Percentiles rank a stretch among this genome's conserved stretches.
These are phyloP conservation scores for Ogataea zsoltii DNA, from an alignment of 805 yeast genomes.

Conservation along the genomic window DNA sequence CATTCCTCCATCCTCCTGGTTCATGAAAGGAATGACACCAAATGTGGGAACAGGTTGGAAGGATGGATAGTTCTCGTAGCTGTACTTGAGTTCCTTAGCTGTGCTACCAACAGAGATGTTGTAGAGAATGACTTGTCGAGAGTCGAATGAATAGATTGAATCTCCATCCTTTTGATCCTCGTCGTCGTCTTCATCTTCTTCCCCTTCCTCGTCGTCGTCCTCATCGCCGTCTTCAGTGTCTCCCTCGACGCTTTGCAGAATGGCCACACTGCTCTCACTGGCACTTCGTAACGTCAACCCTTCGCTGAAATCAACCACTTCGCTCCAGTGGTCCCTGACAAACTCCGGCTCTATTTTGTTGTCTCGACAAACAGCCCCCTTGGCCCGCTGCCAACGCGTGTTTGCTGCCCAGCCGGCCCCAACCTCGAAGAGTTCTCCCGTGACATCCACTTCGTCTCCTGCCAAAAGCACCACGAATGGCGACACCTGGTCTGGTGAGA, in stretches of 20 bases:
- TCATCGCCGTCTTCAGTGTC: slow-evolving; percentile 46
- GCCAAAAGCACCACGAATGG: slow-evolving; percentile 81
- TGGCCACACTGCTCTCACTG: slow-evolving; percentile 78
- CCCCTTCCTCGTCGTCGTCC: slow-evolving; percentile 46
- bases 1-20: slow-evolving; percentile 54
- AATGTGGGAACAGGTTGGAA: slow-evolving; percentile 88
- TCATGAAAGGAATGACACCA: slow-evolving; percentile 87
- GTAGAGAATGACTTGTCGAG: slow-evolving; percentile 76
- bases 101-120: slow-evolving; percentile 89
- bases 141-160: slow-evolving; percentile 53
- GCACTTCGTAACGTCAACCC: slow-evolving; percentile 58
- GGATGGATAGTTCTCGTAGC: slow-evolving; percentile 71
- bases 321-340: slow-evolving; percentile 64
- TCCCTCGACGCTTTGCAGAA: slow-evolving; percentile 53
- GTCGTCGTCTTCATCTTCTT: slow-evolving; percentile 44
- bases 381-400: slow-evolving; percentile 93
- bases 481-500: slow-evolving; percentile 86
- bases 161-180: slow-evolving; percentile 42
- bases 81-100: slow-evolving; percentile 72
- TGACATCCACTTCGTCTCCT: slow-evolving; percentile 65
- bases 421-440: slow-evolving; percentile 84
- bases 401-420: slow-evolving; percentile 97
- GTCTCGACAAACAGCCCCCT: slow-evolving; percentile 71
- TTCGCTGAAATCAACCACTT: slow-evolving; percentile 63
- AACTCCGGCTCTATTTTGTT: slow-evolving; percentile 63